Conservation (phyloP, 2,329 filamentous ascomycete genomes). For the Monosporascus sp. region DNA sequence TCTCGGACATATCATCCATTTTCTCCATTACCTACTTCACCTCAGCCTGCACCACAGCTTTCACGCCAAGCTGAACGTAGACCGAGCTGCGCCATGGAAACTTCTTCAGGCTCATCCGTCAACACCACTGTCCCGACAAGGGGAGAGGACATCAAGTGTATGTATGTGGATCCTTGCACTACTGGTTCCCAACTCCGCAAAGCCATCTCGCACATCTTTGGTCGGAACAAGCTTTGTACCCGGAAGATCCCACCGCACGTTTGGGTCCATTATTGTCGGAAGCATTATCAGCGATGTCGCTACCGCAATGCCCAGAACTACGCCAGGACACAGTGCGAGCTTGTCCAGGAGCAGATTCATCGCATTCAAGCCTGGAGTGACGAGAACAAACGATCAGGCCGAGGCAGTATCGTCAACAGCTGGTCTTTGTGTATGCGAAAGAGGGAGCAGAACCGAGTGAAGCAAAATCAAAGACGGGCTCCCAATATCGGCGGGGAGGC, state of each 20-base stretch:
- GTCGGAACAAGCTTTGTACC: conserved; percentile 75
- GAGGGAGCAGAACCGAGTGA: conserved; percentile 56
- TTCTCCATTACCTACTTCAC: conserved; percentile 17
- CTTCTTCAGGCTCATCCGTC: conserved; percentile 10
- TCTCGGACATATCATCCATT: conserved; percentile 15
- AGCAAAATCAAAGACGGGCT: conserved; percentile 24
- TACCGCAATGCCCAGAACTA: conserved; percentile 63
- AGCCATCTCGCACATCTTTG: conserved; percentile 76
- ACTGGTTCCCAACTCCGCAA: conserved; percentile 62
- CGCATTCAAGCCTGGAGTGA: conserved; percentile 60
- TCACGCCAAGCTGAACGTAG: conserved; percentile 16
- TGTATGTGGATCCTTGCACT: conserved; percentile 53
- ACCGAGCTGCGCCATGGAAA: conserved; percentile 14
- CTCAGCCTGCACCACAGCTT: conserved; percentile 22
- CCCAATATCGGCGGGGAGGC: no score
- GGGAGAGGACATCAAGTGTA: conserved; percentile 36
- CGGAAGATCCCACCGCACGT: conserved; percentile 61
- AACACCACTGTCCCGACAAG: conserved; percentile 7
- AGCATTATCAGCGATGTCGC: conserved; percentile 72
- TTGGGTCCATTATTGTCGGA: conserved; percentile 75
- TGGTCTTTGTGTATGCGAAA: conserved; percentile 62
- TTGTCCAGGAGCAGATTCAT: conserved; percentile 58
- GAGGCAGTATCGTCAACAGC: conserved; percentile 42
- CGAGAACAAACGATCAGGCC: conserved; percentile 33
- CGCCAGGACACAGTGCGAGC: conserved; percentile 56